phyloP scores from a whole-genome alignment of 176 grass and related monocot genomes.

The Neostapfia colusana region DNA sequence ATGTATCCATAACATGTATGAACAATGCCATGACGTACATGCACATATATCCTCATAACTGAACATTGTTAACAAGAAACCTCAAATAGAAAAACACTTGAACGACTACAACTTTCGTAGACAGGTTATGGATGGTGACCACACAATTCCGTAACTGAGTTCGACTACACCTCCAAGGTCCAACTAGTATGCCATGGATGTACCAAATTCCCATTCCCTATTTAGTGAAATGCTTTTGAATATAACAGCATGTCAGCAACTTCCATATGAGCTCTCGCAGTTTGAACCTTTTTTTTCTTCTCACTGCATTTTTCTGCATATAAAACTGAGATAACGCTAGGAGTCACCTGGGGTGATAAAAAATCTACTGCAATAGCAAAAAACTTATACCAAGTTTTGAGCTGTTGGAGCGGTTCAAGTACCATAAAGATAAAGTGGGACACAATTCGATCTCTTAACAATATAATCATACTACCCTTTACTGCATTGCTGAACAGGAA shows the following conservation, averaged over 20 bases:
- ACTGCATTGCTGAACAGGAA: constrained; percentile 12
- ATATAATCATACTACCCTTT: too few relatives aligned
- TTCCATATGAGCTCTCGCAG: not conserved
- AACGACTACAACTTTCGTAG: not conserved
- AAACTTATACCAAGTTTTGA: not conserved
- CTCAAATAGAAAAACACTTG: not conserved
- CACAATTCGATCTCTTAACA: not conserved
- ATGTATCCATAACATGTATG: not conserved
- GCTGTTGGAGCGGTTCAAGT: not conserved
- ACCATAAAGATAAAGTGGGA: not conserved
- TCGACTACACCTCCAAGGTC: not conserved
- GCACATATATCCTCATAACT: not conserved
- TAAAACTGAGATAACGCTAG: not conserved
- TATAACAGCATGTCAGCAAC: not conserved
- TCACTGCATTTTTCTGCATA: not conserved
- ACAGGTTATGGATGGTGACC: not conserved
- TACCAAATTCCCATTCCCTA: not conserved
- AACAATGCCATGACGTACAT: constrained; percentile 22
- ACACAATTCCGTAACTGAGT: not conserved
- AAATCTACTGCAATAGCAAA: not conserved
- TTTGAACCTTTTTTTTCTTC: not conserved
- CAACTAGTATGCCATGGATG: not conserved
- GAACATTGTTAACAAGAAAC: constrained; percentile 25
- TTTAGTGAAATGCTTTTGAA: not conserved
- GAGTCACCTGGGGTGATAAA: not conserved